Percentiles rank a stretch among this genome's conserved stretches.
Evolutionary conservation across 2,329 filamentous ascomycete species (phyloP).

Genomic region (Plectosphaerella plurivora): DNA sequence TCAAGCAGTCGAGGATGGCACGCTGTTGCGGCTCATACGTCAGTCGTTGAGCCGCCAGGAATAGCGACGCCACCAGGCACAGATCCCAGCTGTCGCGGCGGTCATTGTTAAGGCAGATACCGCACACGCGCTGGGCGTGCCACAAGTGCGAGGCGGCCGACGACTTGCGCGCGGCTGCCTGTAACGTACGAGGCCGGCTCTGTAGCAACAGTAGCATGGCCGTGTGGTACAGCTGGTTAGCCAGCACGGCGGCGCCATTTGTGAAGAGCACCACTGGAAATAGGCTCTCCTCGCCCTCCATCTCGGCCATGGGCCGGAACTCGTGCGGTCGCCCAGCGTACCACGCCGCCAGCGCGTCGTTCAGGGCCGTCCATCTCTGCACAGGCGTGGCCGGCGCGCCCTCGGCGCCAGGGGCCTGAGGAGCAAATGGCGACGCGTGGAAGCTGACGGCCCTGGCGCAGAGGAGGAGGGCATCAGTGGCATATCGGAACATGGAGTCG

Average conservation of each 20-base stretch:
- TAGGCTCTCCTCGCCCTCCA: slow-evolving; percentile 21
- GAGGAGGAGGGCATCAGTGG: slow-evolving; percentile 21
- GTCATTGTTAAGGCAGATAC: slow-evolving; percentile 43
- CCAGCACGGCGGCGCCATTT: slow-evolving; percentile 35
- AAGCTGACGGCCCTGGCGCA: slow-evolving; percentile 29
- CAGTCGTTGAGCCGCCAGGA: slow-evolving; percentile 38
- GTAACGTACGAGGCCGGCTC: slow-evolving; percentile 40
- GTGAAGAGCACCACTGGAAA: slow-evolving; percentile 32
- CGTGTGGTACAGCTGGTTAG: slow-evolving; percentile 54
- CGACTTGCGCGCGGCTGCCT: slow-evolving; percentile 21
- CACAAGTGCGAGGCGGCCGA: slow-evolving; percentile 36
- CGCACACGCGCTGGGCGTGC: slow-evolving; percentile 44
- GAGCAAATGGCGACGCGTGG: slow-evolving; percentile 21
- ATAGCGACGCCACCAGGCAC: slow-evolving; percentile 39
- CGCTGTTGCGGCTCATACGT: slow-evolving; percentile 43
- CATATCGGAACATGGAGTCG: slow-evolving; percentile 12
- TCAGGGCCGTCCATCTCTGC: slow-evolving; percentile 23
- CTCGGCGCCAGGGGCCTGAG: neutral
- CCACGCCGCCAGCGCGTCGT: slow-evolving; percentile 25
- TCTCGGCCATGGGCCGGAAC: slow-evolving; percentile 27
- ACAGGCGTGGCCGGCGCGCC: slow-evolving; percentile 11
- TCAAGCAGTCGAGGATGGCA: slow-evolving; percentile 32
- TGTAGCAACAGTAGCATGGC: slow-evolving; percentile 48
- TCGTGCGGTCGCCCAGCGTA: slow-evolving; percentile 23
- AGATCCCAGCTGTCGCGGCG: slow-evolving; percentile 41